Evolutionary conservation across 352 stramenopile genomes (phyloP), one percentile per base, ranked within the genome.

Genomic region (Globisporangium uncinulatum): DNA sequence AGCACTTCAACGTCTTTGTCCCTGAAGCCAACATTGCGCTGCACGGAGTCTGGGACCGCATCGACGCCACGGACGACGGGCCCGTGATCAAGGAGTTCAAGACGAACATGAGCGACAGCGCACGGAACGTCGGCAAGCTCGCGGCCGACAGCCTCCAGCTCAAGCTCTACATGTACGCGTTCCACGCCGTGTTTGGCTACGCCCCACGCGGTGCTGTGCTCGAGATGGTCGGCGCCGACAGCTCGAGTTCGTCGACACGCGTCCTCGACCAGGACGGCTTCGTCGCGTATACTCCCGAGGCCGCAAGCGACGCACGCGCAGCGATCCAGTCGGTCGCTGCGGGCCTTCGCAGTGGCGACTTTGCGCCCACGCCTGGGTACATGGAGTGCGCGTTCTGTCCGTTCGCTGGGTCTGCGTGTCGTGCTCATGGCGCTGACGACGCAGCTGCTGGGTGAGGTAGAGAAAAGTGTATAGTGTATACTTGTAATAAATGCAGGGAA

Each of bases 51-150:
- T 92, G 82, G 82, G 84, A 94, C 47, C 84, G 84, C 29, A 74
- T 94, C 32, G 84, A 94, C 29, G 51, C 41, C 17, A 56, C 67
- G 21, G 45, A 64, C 24, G 61, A 32, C 11, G 59, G 57, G 13
- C 59, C 76, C 2, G 59, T 91, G 10, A 86, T 94, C 20, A 75
- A 87, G 51, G 84, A 94, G 65, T 94, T 92, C 68, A 94, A 94
- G 62, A 86, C 84, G 11, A 92, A 92, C 49, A 73, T 90, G 54
- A 71, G 74, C 46, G 70, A 70, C 7, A 61, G 67, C 15, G 46
- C 56, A 3, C 76, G 84, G 6, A 76, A 91, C 17, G 69, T 89
- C 58, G 59, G 64, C 24, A 75, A 70, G 45, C 57, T 86, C 2
- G 79, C 82, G 11, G 56, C 66, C 19, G 67, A 87, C n/a, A 94